Conservation (phyloP, 108 stramenopile genomes). For the Aurantiochytrium sp. region DNA sequence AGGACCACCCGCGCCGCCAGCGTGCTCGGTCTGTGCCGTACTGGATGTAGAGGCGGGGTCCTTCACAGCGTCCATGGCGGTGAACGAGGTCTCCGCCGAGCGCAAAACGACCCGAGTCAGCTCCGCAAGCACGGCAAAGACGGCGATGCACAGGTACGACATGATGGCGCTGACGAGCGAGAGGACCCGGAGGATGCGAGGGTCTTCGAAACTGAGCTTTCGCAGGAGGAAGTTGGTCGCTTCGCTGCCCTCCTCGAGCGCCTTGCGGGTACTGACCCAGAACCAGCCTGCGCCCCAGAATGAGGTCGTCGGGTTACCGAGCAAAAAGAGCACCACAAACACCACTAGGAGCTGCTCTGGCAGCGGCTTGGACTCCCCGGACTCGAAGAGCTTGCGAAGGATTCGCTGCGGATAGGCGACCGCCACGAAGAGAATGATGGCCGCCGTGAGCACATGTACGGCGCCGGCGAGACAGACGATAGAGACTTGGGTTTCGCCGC, state of each 20-base stretch:
- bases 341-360: background rate
- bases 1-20: no score
- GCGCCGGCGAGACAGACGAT: background rate
- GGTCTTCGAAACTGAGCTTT: background rate
- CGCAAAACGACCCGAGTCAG: background rate
- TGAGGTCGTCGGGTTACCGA: background rate
- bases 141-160: background rate
- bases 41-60: no score
- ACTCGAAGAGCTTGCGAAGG: background rate
- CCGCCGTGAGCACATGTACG: background rate
- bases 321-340: background rate
- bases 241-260: background rate
- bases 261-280: background rate
- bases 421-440: background rate
- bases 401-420: background rate
- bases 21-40: no score
- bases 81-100: background rate
- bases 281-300: slow-evolving; percentile 5
- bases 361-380: background rate
- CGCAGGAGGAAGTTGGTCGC: background rate
- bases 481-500: background rate
- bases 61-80: background rate
- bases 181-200: background rate
- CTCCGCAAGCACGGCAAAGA: background rate
- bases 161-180: background rate